phyloP scores from a whole-genome alignment of 1,139 yeast genomes.

The Suhomyces chickasaworum region DNA sequence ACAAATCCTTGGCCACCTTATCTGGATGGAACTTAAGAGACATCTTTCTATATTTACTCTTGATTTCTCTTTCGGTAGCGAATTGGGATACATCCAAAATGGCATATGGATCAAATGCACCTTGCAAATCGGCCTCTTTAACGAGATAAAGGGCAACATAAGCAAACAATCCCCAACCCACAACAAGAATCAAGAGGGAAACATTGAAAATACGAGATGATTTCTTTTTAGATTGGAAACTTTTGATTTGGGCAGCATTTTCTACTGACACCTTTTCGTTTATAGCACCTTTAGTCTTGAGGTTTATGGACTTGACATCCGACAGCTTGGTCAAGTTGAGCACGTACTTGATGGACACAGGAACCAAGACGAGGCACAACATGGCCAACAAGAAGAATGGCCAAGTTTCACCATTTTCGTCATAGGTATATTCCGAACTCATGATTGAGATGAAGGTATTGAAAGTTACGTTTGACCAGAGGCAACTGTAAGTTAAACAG shows the following conservation, averaged over 20 bases:
- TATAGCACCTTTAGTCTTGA: constrained; percentile 37
- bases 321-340: constrained; percentile 26
- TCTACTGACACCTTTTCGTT: constrained; percentile 38
- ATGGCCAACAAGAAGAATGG: constrained; percentile 87
- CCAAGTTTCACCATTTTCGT: constrained; percentile 93
- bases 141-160: constrained; percentile 52
- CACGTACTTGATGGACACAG: constrained; percentile 59
- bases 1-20: constrained; percentile 69
- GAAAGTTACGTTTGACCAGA: not conserved
- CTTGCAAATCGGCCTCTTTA: constrained; percentile 46
- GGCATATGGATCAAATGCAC: constrained; percentile 85
- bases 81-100: constrained; percentile 72
- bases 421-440: constrained; percentile 68
- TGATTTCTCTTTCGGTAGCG: constrained; percentile 75
- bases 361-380: constrained; percentile 60
- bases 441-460: constrained; percentile 13
- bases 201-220: constrained; percentile 47
- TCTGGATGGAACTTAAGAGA: constrained; percentile 94
- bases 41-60: constrained; percentile 79
- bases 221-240: constrained; percentile 41
- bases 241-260: constrained; percentile 43
- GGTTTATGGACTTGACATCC: constrained; percentile 28
- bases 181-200: constrained; percentile 46
- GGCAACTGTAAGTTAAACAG: not conserved
- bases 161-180: constrained; percentile 71